phyloP scores from a whole-genome alignment of 208 protist species.

The Zelonia costaricensis region DNA sequence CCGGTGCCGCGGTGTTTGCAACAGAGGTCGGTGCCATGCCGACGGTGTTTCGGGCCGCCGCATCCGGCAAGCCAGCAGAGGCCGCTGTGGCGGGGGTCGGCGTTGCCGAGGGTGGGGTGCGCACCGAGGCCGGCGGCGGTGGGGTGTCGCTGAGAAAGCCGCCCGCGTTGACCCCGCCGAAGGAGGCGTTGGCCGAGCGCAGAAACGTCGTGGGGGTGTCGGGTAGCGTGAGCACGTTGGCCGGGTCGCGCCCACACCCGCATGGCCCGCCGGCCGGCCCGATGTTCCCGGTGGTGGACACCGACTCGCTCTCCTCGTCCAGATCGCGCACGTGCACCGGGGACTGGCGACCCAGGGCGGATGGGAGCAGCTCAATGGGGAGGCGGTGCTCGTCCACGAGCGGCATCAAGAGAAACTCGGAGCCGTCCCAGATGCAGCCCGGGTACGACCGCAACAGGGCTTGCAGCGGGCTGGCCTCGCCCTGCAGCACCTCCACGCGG shows the following conservation, averaged over 20 bases:
- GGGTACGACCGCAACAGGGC: conserved; percentile 21
- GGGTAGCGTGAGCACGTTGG: conserved; percentile 5
- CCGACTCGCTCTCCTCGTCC: conserved; percentile 5
- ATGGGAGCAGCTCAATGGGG: conserved; percentile 2
- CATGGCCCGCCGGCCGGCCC: not conserved
- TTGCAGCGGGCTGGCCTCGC: conserved; percentile 30
- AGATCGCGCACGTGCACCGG: not conserved
- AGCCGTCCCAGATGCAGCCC: conserved; percentile 34
- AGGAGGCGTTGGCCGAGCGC: conserved; percentile 12
- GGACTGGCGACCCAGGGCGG: not conserved
- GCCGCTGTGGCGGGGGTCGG: not conserved
- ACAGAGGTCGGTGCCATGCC: not conserved
- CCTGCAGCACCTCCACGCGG: conserved; percentile 20
- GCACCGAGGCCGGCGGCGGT: not conserved
- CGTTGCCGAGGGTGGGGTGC: not conserved
- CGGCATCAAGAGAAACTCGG: conserved; percentile 37
- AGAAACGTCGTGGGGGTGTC: conserved; percentile 12
- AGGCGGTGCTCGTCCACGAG: conserved; percentile 20
- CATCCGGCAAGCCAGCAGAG: not conserved
- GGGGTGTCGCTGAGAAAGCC: not conserved
- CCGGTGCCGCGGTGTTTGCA: not conserved
- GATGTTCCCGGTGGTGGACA: not conserved
- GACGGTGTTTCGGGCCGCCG: not conserved
- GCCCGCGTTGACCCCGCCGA: not conserved
- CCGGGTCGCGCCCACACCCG: conserved; percentile 4